These are phyloP conservation scores for Lachnellula subtilissima DNA, from an alignment of 2,329 filamentous ascomycete genomes.

Conservation along the genomic window DNA sequence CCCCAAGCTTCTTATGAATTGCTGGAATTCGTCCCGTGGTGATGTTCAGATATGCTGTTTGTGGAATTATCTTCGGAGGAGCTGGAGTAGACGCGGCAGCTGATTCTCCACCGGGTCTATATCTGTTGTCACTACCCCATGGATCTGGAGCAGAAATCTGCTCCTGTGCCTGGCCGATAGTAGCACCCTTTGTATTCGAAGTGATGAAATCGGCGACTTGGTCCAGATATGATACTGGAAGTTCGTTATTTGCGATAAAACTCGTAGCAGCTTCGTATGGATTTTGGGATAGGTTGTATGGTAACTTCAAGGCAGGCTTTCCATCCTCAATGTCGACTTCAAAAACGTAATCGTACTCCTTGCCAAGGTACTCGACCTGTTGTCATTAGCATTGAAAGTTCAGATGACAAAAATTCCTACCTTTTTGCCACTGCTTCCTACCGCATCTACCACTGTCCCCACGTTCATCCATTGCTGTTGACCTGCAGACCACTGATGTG, in stretches of 20 bases:
- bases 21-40: slow-evolving; percentile 64
- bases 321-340: slow-evolving; percentile 95
- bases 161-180: slow-evolving; percentile 59
- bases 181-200: slow-evolving; percentile 81
- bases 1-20: slow-evolving; percentile 71
- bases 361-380: slow-evolving; percentile 62
- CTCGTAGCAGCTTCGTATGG: slow-evolving; percentile 88
- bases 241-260: slow-evolving; percentile 83
- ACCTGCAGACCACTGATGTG: slow-evolving; percentile 77
- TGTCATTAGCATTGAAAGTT: not conserved
- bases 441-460: slow-evolving; percentile 89
- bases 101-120: slow-evolving; percentile 64
- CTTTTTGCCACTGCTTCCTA: slow-evolving; percentile 76
- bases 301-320: slow-evolving; percentile 87
- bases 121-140: slow-evolving; percentile 72
- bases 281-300: slow-evolving; percentile 88
- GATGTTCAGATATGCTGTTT: slow-evolving; percentile 74
- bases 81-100: slow-evolving; percentile 33
- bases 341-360: slow-evolving; percentile 94
- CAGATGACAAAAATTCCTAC: slow-evolving; percentile 24
- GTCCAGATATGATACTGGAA: slow-evolving; percentile 82
- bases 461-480: slow-evolving; percentile 77
- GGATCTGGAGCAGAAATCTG: slow-evolving; percentile 53
- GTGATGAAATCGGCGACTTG: slow-evolving; percentile 91
- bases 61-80: slow-evolving; percentile 61